Base-by-base conservation (phyloP, 176 grass and related monocot genomes). In the Oryza nivara region DNA sequence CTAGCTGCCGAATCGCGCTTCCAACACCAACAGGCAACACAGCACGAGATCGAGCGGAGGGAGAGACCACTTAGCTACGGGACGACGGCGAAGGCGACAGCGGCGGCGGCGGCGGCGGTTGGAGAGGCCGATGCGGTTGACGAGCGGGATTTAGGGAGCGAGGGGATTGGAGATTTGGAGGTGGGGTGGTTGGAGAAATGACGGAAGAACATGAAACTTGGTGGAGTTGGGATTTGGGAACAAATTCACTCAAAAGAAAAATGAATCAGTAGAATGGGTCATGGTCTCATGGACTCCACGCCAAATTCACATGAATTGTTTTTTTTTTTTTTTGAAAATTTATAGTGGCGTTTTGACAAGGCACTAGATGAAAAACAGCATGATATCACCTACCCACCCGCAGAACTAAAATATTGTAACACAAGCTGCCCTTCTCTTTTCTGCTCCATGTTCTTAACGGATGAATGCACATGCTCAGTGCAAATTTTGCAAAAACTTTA, bases 1-100 rank as follows among this genome's bases (percentile, higher is more conserved):
- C 35, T 41, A 41, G 40, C 6, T 17, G 15, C 26, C 26, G 26
- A 83, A 88, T 64, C 40, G 40, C 40, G 40, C 40, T 36, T 46
- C 26, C 19, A 7, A 47, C 3, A 51, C 41, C n/a, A 35, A 41
- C 40, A 41, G 40, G 40, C 40, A 1, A 41, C 40, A 9, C n/a
- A 70, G 6, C 66, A 14, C 20, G 9, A 17, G 28, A 63, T 30
- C n/a, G 13, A 43, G 0, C 13, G 7, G 6, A 6, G 9, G 36
- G 35, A 41, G 51, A 82, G 78, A 78, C 75, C 22, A 28, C 44
- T 40, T 52, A 66, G 46, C 36, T 73, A 38, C 58, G 25, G 64
- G 64, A 19, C 69, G 26, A 10, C 67, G 86, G 79, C 70, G 54
- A 7, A 1, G 44, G 25, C 47, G 46, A 32, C 28, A 2, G 79